Conservation (phyloP, 768 basidiomycete genomes). For the Tricholoma bakamatsutake region DNA sequence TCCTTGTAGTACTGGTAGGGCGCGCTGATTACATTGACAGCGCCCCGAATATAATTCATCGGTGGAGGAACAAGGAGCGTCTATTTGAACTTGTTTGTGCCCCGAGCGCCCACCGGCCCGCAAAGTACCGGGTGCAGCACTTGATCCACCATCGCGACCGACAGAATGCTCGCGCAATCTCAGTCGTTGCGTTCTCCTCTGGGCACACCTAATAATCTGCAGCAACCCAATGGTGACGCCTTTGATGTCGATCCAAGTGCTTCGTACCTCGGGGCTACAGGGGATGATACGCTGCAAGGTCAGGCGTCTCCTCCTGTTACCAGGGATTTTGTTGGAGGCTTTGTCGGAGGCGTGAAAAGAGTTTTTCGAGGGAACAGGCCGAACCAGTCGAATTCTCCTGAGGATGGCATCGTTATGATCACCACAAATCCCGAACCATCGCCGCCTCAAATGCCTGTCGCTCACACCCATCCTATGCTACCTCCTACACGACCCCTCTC, state of each 20-base stretch:
- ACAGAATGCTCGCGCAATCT: no score
- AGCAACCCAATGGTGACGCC: conserved; percentile 7
- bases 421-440: background rate
- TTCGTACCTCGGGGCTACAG: conserved; percentile 7
- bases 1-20: conserved; percentile 90
- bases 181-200: no score
- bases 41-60: conserved; percentile 89
- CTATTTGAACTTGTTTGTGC: no score
- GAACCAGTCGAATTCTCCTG: conserved; percentile 1
- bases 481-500: background rate
- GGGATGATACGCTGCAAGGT: background rate
- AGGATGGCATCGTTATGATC: background rate
- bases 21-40: conserved; percentile 78
- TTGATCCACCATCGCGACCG: no score
- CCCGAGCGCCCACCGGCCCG: no score
- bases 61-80: conserved; percentile 14
- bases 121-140: no score
- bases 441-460: background rate
- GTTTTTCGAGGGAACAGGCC: conserved; percentile 4
- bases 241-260: conserved; percentile 10
- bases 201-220: conserved; percentile 2
- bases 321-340: conserved; percentile 8
- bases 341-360: conserved; percentile 8
- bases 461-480: background rate
- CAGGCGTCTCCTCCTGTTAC: background rate